Evolutionary conservation across 768 basidiomycete species (phyloP).

Genomic region (Naganishia randhawae): DNA sequence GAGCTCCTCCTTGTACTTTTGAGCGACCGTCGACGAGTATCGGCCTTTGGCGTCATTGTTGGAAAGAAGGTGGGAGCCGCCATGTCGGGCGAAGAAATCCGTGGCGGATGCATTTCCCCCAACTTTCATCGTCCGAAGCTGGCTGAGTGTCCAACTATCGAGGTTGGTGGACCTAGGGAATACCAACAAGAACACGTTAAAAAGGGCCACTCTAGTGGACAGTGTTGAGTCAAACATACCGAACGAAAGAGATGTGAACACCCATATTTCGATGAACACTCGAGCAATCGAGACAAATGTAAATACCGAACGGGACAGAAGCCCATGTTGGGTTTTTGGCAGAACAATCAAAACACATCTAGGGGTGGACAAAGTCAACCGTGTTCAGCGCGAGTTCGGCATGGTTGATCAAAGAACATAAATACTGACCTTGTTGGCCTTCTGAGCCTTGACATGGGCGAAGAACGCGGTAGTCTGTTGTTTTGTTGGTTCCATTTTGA

Average conservation of each 20-base stretch:
- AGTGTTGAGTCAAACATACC: conserved; percentile 58
- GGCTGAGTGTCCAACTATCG: conserved; percentile 84
- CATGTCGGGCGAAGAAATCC: conserved; percentile 87
- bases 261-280: conserved; percentile 93
- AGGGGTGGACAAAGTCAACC: not conserved
- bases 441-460: conserved; percentile 72
- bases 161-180: conserved; percentile 81
- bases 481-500: conserved; percentile 54
- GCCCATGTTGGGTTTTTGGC: conserved; percentile 98
- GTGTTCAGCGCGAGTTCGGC: not conserved
- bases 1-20: conserved; percentile 88
- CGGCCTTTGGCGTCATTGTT: conserved; percentile 81
- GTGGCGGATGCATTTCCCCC: conserved; percentile 83
- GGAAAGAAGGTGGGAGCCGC: conserved; percentile 65
- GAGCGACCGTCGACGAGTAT: conserved; percentile 77
- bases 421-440: conserved; percentile 63
- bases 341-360: conserved; percentile 91
- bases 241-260: conserved; percentile 94
- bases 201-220: not conserved
- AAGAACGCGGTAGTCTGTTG: conserved; percentile 84
- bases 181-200: not conserved
- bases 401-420: not conserved
- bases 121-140: conserved; percentile 92
- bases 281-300: conserved; percentile 97
- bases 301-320: conserved; percentile 90